These are phyloP conservation scores for Metschnikowia lochheadii DNA, from an alignment of 805 yeast species.

Conservation along the genomic window DNA sequence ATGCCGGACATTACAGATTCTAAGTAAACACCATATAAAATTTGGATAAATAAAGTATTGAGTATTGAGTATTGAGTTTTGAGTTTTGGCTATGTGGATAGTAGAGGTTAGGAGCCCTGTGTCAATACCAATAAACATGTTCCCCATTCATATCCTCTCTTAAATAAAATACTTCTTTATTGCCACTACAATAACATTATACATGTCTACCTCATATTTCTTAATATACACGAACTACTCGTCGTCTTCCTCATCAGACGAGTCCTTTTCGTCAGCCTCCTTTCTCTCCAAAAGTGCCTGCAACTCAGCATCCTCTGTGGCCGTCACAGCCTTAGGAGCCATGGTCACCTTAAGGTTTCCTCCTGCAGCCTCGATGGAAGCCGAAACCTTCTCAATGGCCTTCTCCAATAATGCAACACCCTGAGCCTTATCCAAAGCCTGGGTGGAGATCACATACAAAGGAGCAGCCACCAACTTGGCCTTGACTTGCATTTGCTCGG, in stretches of 20 bases:
- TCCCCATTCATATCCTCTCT: no score
- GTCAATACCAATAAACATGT: no score
- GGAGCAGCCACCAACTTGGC: constrained; percentile 98
- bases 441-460: constrained; percentile 86
- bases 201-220: neutral
- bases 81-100: no score
- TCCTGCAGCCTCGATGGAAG: constrained; percentile 65
- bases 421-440: constrained; percentile 84
- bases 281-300: constrained; percentile 92
- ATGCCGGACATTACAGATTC: no score
- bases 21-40: no score
- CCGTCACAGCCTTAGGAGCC: constrained; percentile 99
- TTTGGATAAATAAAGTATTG: no score
- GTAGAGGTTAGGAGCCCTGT: no score
- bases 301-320: constrained; percentile 96
- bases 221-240: constrained; percentile 22
- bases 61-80: no score
- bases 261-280: constrained; percentile 83
- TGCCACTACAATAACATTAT: no score
- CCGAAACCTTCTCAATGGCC: constrained; percentile 75
- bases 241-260: constrained; percentile 72
- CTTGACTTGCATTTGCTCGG: constrained; percentile 83
- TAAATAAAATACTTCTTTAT: no score
- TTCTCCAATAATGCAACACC: constrained; percentile 76
- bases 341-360: constrained; percentile 90